Evolutionary conservation across 306 rosid genomes (phyloP).

Genomic region (Gleditsia sinensis): DNA sequence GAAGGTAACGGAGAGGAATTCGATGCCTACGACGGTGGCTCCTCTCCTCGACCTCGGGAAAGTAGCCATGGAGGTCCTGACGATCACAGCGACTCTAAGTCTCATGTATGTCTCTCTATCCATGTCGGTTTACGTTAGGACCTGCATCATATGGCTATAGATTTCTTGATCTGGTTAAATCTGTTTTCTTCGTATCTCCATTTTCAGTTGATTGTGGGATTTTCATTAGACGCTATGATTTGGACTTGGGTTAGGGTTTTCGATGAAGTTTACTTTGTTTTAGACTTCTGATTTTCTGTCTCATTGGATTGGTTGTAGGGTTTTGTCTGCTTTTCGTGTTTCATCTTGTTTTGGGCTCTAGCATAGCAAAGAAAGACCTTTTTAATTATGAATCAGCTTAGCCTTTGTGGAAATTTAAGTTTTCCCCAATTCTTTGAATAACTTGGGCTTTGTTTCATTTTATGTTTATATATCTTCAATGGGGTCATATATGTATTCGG

Average conservation of each 20-base stretch:
- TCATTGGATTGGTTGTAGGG: not conserved
- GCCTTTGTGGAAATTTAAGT: not conserved
- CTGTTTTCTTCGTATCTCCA: not conserved
- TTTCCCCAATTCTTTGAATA: not conserved
- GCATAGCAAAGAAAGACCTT: not conserved
- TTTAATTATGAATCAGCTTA: too few relatives aligned
- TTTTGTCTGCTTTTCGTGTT: constrained; percentile 15
- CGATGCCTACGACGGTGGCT: constrained; percentile 51
- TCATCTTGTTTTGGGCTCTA: not conserved
- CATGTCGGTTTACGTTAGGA: not conserved
- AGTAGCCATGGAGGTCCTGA: constrained; percentile 42
- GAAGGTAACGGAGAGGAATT: constrained; percentile 68
- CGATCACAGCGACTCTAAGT: constrained; percentile 69
- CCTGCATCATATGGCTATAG: not conserved
- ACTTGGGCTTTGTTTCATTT: not conserved
- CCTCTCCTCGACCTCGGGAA: constrained; percentile 66
- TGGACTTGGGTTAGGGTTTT: constrained; percentile 35
- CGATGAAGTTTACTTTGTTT: not conserved
- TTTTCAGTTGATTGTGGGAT: not conserved
- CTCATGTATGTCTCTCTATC: constrained; percentile 51
- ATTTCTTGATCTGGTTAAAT: not conserved
- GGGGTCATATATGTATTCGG: not conserved
- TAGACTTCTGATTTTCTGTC: not conserved
- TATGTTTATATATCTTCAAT: not conserved
- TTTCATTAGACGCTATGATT: not conserved